phyloP scores from a whole-genome alignment of 164 flowering plant genomes.

The Buxus sempervirens region DNA sequence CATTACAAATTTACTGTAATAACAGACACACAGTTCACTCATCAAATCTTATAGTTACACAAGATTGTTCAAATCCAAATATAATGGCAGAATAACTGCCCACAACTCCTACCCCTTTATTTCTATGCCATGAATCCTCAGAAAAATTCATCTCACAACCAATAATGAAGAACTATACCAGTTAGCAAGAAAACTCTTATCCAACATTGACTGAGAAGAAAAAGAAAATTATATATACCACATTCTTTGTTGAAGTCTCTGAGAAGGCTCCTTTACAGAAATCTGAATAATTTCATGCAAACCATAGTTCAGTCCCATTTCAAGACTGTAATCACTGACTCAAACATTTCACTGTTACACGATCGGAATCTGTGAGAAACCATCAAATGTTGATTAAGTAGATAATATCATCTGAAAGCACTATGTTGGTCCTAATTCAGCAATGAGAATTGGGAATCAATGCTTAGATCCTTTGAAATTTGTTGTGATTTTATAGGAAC shows the following conservation, averaged over 20 bases:
- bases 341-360: background rate
- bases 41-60: no score
- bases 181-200: background rate
- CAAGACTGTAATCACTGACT: background rate
- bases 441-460: slow-evolving; percentile 22
- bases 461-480: slow-evolving; percentile 19
- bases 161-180: background rate
- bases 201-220: background rate
- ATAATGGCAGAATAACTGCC: no score
- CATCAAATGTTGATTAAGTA: background rate
- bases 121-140: background rate
- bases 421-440: slow-evolving; percentile 17
- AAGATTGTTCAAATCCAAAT: no score
- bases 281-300: background rate
- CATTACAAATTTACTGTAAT: no score
- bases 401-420: slow-evolving; percentile 13
- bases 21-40: no score
- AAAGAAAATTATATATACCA: background rate
- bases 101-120: background rate
- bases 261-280: background rate
- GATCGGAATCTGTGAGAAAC: background rate
- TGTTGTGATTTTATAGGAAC: slow-evolving; percentile 22
- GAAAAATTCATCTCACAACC: background rate
- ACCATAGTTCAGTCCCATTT: no score
- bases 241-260: background rate